Conservation (phyloP, 495 filamentous ascomycete genomes). For the Geoglossum glabrum region DNA sequence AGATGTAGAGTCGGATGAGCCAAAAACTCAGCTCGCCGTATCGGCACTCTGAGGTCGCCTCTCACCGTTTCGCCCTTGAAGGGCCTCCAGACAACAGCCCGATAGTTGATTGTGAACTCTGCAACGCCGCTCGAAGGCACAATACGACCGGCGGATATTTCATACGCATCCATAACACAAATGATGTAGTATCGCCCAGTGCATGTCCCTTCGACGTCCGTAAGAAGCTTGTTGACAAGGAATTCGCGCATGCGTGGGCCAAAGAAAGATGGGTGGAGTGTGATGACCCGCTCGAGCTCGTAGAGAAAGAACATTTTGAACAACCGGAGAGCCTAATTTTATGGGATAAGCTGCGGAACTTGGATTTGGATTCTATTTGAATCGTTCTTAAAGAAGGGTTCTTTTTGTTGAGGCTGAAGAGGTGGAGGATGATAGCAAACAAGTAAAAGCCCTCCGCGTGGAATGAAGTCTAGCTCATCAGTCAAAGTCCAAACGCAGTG, state of each 20-base stretch:
- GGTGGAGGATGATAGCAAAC: neutral
- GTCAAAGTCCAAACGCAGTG: neutral
- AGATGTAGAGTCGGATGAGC: neutral
- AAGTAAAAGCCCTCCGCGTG: neutral
- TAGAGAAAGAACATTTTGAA: constrained; percentile 88
- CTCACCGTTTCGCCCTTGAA: constrained; percentile 92
- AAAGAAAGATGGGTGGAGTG: constrained; percentile 92
- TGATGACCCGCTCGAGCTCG: constrained; percentile 79
- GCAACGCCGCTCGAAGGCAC: constrained; percentile 75
- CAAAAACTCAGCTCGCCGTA: neutral
- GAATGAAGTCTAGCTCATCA: constrained; percentile 3
- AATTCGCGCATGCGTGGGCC: constrained; percentile 76
- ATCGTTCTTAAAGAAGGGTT: neutral
- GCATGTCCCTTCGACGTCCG: constrained; percentile 84
- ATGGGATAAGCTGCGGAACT: neutral
- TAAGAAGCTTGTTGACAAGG: constrained; percentile 64
- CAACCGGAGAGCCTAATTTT: neutral
- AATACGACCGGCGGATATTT: constrained; percentile 80
- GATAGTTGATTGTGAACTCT: constrained; percentile 85
- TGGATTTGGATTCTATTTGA: neutral
- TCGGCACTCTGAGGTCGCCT: constrained; percentile 2
- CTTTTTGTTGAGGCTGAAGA: neutral
- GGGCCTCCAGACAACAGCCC: constrained; percentile 89
- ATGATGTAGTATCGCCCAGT: constrained; percentile 90
- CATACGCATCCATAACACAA: constrained; percentile 81